phyloP scores from a whole-genome alignment of 352 stramenopile genomes.

The Phytophthora sojae region DNA sequence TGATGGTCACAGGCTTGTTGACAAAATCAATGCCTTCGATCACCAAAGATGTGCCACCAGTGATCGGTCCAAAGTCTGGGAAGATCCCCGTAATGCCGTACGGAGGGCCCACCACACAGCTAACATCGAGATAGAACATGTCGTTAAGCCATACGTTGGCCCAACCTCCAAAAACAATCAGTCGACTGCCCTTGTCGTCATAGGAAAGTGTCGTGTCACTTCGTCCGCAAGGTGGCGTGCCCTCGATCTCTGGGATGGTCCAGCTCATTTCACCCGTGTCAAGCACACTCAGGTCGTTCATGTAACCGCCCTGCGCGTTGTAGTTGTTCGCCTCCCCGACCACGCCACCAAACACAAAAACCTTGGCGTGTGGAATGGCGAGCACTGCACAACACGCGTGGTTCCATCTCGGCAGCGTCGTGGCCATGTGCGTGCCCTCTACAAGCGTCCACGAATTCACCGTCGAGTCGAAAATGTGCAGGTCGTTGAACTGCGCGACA shows the following conservation, averaged over 20 bases:
- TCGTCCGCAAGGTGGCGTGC: conserved; percentile 84
- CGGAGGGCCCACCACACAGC: conserved; percentile 94
- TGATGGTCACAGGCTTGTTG: conserved; percentile 78
- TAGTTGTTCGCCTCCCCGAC: conserved; percentile 91
- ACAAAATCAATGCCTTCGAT: conserved; percentile 95
- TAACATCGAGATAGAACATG: conserved; percentile 93
- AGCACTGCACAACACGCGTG: conserved; percentile 93
- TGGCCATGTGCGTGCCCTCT: conserved; percentile 78
- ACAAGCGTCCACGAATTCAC: conserved; percentile 88
- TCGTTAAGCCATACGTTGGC: conserved; percentile 95
- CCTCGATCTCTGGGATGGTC: conserved; percentile 82
- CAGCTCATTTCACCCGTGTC: conserved; percentile 94
- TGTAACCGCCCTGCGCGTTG: conserved; percentile 82
- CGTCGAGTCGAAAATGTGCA: conserved; percentile 93
- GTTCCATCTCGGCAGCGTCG: conserved; percentile 93
- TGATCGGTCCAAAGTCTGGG: conserved; percentile 93
- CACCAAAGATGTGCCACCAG: conserved; percentile 85
- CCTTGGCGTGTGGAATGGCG: conserved; percentile 95
- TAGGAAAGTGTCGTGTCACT: conserved; percentile 95
- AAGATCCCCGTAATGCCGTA: conserved; percentile 94
- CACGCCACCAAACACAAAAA: conserved; percentile 98
- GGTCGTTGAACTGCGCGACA: conserved; percentile 95
- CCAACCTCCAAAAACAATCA: conserved; percentile 97
- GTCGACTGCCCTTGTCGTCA: conserved; percentile 90
- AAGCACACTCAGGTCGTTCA: conserved; percentile 93